A percentile compares a stretch with the other conserved stretches of the same genome.
phyloP scores from a whole-genome alignment of 768 basidiomycete species.

The Cystofilobasidium ferigula region DNA sequence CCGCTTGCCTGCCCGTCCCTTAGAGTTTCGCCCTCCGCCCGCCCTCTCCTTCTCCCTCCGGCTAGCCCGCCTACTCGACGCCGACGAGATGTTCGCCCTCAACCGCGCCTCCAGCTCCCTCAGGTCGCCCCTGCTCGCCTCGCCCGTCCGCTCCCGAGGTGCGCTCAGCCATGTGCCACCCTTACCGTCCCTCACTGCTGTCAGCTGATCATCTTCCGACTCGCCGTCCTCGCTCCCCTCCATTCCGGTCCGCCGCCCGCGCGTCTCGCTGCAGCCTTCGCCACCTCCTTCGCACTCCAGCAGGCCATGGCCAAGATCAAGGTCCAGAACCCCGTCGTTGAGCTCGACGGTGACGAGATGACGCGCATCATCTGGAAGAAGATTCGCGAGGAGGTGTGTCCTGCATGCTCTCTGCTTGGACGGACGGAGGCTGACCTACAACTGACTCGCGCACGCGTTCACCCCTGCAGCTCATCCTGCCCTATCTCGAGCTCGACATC shows the following conservation, averaged over 20 bases:
- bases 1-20: too few species aligned
- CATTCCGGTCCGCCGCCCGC: not conserved
- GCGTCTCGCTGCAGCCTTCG: not conserved
- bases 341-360: conserved; percentile 98
- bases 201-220: too few species aligned
- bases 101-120: not conserved
- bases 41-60: not conserved
- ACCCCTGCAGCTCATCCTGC: conserved; percentile 75
- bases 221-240: not conserved
- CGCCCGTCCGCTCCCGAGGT: not conserved
- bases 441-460: not conserved
- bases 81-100: not conserved
- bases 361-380: conserved; percentile 99
- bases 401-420: not conserved
- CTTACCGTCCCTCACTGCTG: too few species aligned
- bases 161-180: not conserved
- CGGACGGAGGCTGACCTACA: not conserved
- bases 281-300: not conserved
- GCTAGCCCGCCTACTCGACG: too few species aligned
- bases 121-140: not conserved
- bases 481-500: conserved; percentile 88
- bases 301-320: conserved; percentile 11
- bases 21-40: not conserved
- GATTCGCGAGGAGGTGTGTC: conserved; percentile 77
- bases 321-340: conserved; percentile 17